Conservation (phyloP, 257 asterid genomes). For the Gentiana straminea region DNA sequence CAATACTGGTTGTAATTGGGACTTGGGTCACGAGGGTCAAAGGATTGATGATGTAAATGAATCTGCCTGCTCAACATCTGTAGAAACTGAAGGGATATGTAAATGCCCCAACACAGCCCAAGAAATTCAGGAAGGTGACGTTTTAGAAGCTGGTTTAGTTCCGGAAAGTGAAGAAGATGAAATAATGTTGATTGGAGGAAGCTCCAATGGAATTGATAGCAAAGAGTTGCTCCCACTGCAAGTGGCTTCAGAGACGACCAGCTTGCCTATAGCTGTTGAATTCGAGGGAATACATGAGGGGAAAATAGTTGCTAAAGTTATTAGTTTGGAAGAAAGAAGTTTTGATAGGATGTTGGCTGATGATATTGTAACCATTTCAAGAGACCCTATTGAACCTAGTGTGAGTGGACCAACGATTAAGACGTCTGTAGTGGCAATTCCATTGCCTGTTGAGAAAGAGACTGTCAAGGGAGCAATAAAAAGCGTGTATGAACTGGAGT, state of each 20-base stretch:
- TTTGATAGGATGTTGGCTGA: constrained; percentile 23
- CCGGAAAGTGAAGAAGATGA: constrained; percentile 57
- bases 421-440: constrained; percentile 54
- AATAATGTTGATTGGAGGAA: constrained; percentile 38
- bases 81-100: constrained; percentile 14
- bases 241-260: constrained; percentile 23
- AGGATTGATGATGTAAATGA: constrained; percentile 15
- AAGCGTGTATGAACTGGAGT: constrained; percentile 67
- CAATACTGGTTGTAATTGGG: constrained; percentile 29
- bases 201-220: constrained; percentile 23
- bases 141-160: constrained; percentile 16
- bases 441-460: constrained; percentile 39
- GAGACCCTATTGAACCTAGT: constrained; percentile 25
- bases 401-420: constrained; percentile 35
- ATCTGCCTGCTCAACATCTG: constrained; percentile 12
- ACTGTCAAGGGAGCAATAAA: constrained; percentile 35
- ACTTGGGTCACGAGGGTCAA: constrained; percentile 13
- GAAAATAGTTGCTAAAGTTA: constrained; percentile 63
- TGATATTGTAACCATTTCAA: constrained; percentile 14
- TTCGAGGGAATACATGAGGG: constrained; percentile 56
- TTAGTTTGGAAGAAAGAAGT: constrained; percentile 52
- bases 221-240: constrained; percentile 47
- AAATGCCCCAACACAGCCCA: constrained; percentile 12
- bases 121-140: constrained; percentile 17
- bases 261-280: constrained; percentile 70